Base-by-base conservation (phyloP, 305 asterid genomes). In the Caryopteris hybrid region DNA sequence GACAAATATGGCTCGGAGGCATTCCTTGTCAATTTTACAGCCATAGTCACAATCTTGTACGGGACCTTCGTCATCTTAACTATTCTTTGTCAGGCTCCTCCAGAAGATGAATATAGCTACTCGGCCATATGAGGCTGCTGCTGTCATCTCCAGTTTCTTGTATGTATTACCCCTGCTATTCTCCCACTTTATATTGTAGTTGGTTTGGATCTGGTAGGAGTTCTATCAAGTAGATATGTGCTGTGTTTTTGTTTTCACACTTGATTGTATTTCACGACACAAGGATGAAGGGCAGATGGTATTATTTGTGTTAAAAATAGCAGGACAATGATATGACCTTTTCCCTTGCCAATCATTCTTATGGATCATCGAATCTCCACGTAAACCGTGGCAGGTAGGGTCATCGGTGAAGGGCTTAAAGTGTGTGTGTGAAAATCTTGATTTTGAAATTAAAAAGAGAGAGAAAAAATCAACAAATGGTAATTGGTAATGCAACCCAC, bases 1-100 rank as follows among this genome's bases (percentile, higher is more conserved):
- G 88, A 53, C 1, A 94, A 87, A 74, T 94, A 91, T 12, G 96
- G 97, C 0, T 13, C 97, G 0, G 99, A 94, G 78, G 97, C 99
- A 0, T 81, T 87, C 62, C 88, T 94, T 0, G 97, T 94, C 64
- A 94, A 94, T 72, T 91, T 86, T 81, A 91, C 96, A 2, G 99
- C 97, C 75, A 76, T 94, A 6, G 73, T 86, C 69, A 88, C 97
- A 0, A 71, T 94, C 80, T 68, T 91, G 46, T 94, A 74, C 5
- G 99, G 99, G 18, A 68, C 78, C 41, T 88, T 86, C 38, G 99
- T 94, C 52, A 77, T 94, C 79, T 46, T 94, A 52, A 89, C 99
- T 0, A 83, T 75, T 46, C 78, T 87, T n/a, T 83, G 86, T 27
- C 85, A 77, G 73, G 62, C 87, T 22, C 93, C 78, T 50, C 79